phyloP scores from a whole-genome alignment of 139 green algal species.

The Mychonastes homosphaera region DNA sequence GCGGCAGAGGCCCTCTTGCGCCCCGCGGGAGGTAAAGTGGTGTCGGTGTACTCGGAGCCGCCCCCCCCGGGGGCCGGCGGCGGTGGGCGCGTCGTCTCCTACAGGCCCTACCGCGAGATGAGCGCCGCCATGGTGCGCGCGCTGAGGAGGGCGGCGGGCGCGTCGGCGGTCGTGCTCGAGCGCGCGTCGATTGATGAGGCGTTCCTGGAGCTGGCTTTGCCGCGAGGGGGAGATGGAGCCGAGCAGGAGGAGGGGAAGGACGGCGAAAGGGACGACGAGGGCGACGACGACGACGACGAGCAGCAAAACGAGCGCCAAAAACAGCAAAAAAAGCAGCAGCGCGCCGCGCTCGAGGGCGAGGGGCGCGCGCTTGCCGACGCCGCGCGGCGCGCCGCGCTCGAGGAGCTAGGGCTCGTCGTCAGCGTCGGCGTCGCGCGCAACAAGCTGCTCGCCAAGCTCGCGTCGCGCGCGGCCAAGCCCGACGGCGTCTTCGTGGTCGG shows the following conservation, averaged over 20 bases:
- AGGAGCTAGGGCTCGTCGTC: conserved; percentile 30
- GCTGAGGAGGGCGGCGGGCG: not conserved
- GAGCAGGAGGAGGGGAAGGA: no score
- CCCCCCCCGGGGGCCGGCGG: no score
- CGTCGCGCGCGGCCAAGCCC: conserved; percentile 48
- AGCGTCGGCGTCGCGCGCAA: conserved; percentile 54
- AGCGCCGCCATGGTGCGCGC: conserved; percentile 29
- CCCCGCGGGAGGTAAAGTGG: conserved; percentile 27
- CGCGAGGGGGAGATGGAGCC: not conserved
- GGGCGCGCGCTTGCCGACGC: conserved; percentile 1
- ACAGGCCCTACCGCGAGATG: conserved; percentile 42
- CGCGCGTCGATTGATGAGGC: conserved; percentile 56
- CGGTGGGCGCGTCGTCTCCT: conserved; percentile 24
- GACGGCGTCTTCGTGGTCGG: conserved; percentile 39
- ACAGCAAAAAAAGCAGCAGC: not conserved
- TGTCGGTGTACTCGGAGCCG: conserved; percentile 43
- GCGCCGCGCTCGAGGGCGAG: not conserved
- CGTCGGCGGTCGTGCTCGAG: conserved; percentile 29
- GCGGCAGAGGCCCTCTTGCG: conserved; percentile 31
- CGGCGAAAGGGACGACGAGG: no score
- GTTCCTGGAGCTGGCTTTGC: conserved; percentile 26
- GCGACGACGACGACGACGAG: no score
- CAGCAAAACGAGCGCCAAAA: not conserved
- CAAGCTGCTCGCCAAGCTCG: conserved; percentile 57
- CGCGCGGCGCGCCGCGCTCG: conserved; percentile 13